Evolutionary conservation across 2,329 filamentous ascomycete species (phyloP).

Genomic region (Curvularia spicifera): DNA sequence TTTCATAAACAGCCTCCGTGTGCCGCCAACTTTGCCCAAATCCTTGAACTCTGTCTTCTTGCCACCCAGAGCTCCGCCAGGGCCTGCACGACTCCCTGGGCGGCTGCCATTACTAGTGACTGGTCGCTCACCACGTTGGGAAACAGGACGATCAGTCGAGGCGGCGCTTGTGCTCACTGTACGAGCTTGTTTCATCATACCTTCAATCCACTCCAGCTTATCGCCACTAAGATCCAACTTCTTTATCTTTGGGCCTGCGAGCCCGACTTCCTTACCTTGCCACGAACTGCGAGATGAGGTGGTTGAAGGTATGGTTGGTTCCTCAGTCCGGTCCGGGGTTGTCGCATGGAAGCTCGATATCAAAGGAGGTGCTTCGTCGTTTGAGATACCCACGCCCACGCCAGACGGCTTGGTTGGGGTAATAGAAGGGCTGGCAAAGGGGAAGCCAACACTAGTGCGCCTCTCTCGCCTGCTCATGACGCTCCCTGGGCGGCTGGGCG

Average conservation of each 20-base stretch:
- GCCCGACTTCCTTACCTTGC: conserved; percentile 61
- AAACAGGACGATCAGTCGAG: conserved; percentile 24
- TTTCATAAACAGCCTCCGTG: conserved; percentile 71
- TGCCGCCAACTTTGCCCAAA: conserved; percentile 73
- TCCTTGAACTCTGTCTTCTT: conserved; percentile 64
- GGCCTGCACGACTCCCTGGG: conserved; percentile 33
- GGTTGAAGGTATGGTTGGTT: conserved; percentile 34
- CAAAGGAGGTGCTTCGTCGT: conserved; percentile 33
- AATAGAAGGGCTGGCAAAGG: conserved; percentile 31
- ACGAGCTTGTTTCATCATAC: conserved; percentile 79
- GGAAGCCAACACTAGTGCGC: conserved; percentile 32
- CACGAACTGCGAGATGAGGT: conserved; percentile 43
- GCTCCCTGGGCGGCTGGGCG: conserved; percentile 39
- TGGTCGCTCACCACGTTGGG: conserved; percentile 27
- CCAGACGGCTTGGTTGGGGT: conserved; percentile 38
- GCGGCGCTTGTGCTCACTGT: conserved; percentile 67
- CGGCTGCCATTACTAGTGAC: conserved; percentile 35
- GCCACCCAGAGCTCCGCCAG: conserved; percentile 23
- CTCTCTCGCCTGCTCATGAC: conserved; percentile 36
- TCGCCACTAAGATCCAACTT: conserved; percentile 70
- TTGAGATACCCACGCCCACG: conserved; percentile 19
- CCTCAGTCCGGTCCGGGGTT: conserved; percentile 37
- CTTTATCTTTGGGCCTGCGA: conserved; percentile 72
- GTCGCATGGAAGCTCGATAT: conserved; percentile 35
- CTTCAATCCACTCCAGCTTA: conserved; percentile 80